Percentiles rank a stretch among this genome's conserved stretches.
phyloP scores from a whole-genome alignment of 805 yeast species.

The Saturnispora saitoi region DNA sequence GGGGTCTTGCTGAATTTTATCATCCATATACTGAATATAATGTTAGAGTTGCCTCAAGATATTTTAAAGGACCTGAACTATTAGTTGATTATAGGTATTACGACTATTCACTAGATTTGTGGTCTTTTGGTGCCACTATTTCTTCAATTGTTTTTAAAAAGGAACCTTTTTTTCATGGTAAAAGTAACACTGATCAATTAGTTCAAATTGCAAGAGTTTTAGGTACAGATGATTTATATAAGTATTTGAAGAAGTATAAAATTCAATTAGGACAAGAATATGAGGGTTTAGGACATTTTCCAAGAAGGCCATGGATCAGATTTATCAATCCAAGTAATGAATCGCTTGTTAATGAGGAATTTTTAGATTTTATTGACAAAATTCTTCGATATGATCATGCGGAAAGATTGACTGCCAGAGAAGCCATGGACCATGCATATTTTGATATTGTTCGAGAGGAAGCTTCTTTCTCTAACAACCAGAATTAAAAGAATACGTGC shows the following conservation, averaged over 20 bases:
- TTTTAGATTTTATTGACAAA: constrained; percentile 73
- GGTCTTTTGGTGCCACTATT: constrained; percentile 92
- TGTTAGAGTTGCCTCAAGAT: constrained; percentile 88
- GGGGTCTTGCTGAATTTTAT: constrained; percentile 95
- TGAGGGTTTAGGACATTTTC: constrained; percentile 65
- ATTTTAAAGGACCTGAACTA: constrained; percentile 89
- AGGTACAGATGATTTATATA: constrained; percentile 73
- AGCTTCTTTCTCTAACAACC: not conserved
- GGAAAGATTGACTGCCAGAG: constrained; percentile 78
- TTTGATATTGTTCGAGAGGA: constrained; percentile 26
- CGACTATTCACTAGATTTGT: constrained; percentile 84
- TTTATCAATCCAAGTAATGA: constrained; percentile 66
- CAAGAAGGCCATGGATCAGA: constrained; percentile 79
- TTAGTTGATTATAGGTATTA: constrained; percentile 79
- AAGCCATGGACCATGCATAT: constrained; percentile 68
- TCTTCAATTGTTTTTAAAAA: constrained; percentile 85
- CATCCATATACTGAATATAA: constrained; percentile 85
- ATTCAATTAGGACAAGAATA: constrained; percentile 66
- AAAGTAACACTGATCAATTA: constrained; percentile 82
- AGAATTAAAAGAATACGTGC: not conserved
- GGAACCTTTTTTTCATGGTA: constrained; percentile 91
- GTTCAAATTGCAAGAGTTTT: constrained; percentile 82
- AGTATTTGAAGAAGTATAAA: constrained; percentile 63
- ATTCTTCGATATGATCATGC: constrained; percentile 81
- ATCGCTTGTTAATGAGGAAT: constrained; percentile 59